phyloP scores from a whole-genome alignment of 371 early-diverging fungal species.

The Actinomortierella wolfii region DNA sequence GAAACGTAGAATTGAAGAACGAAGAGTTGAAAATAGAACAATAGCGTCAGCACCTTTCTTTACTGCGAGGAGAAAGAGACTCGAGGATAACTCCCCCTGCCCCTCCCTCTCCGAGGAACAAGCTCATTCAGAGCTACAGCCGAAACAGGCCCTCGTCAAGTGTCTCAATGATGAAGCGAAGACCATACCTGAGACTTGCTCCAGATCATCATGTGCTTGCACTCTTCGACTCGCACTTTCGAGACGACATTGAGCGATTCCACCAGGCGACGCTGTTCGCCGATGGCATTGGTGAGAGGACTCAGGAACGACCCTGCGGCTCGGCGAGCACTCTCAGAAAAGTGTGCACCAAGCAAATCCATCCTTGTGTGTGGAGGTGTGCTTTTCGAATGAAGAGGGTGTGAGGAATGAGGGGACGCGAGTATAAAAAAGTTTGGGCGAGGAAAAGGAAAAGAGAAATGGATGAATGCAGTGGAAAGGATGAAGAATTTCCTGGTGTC shows the following conservation, averaged over 20 bases:
- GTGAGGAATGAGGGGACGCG: too few species aligned
- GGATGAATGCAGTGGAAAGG: too few species aligned
- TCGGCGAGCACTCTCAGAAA: conserved; percentile 37
- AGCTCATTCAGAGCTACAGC: too few species aligned
- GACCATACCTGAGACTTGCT: conserved; percentile 31
- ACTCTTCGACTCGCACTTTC: conserved; percentile 42
- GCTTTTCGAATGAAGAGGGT: too few species aligned
- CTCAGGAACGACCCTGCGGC: conserved; percentile 45
- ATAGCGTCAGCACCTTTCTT: too few species aligned
- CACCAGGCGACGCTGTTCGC: conserved; percentile 39
- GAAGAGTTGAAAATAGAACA: neutral
- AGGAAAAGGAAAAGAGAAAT: too few species aligned
- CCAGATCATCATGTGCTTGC: conserved; percentile 48
- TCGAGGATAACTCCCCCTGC: too few species aligned
- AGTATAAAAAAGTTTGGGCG: too few species aligned
- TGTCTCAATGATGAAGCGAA: neutral
- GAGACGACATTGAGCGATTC: conserved; percentile 42
- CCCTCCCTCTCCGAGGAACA: too few species aligned
- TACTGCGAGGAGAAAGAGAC: too few species aligned
- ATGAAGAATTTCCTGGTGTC: too few species aligned
- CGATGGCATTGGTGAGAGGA: conserved; percentile 40
- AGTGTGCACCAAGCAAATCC: conserved; percentile 29
- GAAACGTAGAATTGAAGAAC: neutral
- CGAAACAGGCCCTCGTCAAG: too few species aligned
- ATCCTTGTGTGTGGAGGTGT: conserved; percentile 6